phyloP scores from a whole-genome alignment of 1,284 basidiomycete species.

The Austroboletus olivaceoglutinosus region DNA sequence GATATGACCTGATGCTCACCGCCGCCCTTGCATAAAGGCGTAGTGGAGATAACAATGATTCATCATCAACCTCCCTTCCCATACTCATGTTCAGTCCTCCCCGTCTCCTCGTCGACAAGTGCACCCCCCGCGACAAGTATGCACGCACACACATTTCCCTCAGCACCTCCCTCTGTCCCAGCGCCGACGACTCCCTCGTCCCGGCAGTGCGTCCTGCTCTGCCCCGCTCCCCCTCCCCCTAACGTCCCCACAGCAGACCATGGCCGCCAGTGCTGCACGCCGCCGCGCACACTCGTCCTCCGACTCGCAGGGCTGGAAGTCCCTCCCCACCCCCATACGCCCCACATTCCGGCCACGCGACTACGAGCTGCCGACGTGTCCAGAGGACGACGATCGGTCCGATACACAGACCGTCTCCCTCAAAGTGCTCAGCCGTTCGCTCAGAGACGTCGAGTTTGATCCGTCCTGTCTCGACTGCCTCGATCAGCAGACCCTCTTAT shows the following conservation, averaged over 20 bases:
- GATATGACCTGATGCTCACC: conserved; percentile 3
- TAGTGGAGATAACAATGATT: conserved; percentile 1
- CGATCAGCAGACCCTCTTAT: conserved; percentile 36
- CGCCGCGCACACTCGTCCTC: conserved; percentile 34
- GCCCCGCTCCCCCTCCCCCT: neutral
- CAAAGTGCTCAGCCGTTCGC: conserved; percentile 34
- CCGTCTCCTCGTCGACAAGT: conserved; percentile 33
- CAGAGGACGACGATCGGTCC: conserved; percentile 28
- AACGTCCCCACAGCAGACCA: conserved; percentile 14
- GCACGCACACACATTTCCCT: conserved; percentile 31
- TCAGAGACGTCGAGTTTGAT: conserved; percentile 34
- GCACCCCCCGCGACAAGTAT: conserved; percentile 35
- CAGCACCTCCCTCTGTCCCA: conserved; percentile 28
- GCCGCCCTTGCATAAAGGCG: conserved; percentile 25
- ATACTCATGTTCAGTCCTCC: conserved; percentile 26
- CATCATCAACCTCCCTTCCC: neutral
- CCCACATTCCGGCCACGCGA: conserved; percentile 35
- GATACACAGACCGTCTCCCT: conserved; percentile 29
- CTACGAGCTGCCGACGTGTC: conserved; percentile 27
- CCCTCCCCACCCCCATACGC: conserved; percentile 33
- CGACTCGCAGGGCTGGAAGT: conserved; percentile 33
- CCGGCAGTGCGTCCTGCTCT: conserved; percentile 13
- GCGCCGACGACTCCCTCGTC: conserved; percentile 28
- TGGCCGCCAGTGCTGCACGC: conserved; percentile 13
- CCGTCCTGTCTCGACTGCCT: conserved; percentile 34